phyloP scores from a whole-genome alignment of 352 stramenopile species.

The Phytophthora tentaculata region DNA sequence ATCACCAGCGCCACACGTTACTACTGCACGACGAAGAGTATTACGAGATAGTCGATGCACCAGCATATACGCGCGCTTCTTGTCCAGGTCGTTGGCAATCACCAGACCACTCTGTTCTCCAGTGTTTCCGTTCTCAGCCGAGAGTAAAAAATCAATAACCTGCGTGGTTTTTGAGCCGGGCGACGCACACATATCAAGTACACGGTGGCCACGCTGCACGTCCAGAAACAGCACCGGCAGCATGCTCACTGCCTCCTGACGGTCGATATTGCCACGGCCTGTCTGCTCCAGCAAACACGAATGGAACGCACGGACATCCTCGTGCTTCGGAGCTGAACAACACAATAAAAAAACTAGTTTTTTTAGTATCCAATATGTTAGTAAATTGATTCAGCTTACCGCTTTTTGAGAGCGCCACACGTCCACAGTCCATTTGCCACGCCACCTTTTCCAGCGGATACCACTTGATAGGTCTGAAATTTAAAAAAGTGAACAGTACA shows the following conservation, averaged over 20 bases:
- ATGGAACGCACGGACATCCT: constrained; percentile 91
- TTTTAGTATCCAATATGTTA: background rate
- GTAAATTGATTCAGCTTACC: constrained; percentile 36
- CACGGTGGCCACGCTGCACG: constrained; percentile 84
- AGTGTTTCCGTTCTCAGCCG: constrained; percentile 16
- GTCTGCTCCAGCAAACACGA: constrained; percentile 93
- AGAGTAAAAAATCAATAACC: constrained; percentile 91
- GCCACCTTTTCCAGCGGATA: constrained; percentile 81
- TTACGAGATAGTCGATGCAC: constrained; percentile 93
- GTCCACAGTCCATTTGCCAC: constrained; percentile 86
- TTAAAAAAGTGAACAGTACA: constrained; percentile 3
- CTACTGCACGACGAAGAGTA: constrained; percentile 84
- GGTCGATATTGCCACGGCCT: constrained; percentile 92
- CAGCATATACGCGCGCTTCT: constrained; percentile 98
- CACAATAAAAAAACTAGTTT: constrained; percentile 6
- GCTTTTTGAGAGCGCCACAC: constrained; percentile 82
- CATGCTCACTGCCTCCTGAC: constrained; percentile 99
- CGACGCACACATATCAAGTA: constrained; percentile 94
- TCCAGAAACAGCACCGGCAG: constrained; percentile 97
- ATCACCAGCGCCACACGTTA: constrained; percentile 94
- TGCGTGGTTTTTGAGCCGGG: constrained; percentile 99
- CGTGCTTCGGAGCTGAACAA: constrained; percentile 71
- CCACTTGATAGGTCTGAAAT: constrained; percentile 67
- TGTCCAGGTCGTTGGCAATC: constrained; percentile 96
- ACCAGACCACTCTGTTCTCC: constrained; percentile 77